Base-by-base conservation (phyloP, 2,329 filamentous ascomycete genomes). In the Apiospora kogelbergensis region DNA sequence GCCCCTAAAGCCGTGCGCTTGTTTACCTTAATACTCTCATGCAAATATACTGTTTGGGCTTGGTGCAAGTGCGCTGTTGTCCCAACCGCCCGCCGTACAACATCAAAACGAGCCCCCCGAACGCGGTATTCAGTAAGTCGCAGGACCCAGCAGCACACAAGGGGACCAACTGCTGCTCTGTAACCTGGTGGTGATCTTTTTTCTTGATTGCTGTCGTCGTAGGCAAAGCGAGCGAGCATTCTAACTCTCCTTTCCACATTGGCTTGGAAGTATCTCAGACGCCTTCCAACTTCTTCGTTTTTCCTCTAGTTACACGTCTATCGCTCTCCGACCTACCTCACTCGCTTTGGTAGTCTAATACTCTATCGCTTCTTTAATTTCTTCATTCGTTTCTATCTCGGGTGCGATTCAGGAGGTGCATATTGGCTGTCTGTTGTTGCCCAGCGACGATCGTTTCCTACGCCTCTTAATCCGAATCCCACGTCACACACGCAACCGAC, bases 271-370 rank as follows among this genome's bases (percentile, higher is more conserved):
- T 42, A 60, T 44, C 45, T 30, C 33, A 42, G 63, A 48, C 33
- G 65, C 68, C 64, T 72, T 71, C 46, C 63, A 71, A 71, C 63
- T 68, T 69, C 65, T 70, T 67, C 72, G 66, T 60, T 70, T 73
- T 68, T 75, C 71, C 53, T 60, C 71, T 73, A 70, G 71, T 70
- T 69, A 70, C 40, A 42, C 17, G 68, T 72, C 68, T 71, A 74
- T 72, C 65, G 65, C 44, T 53, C 44, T 48, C 22, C 65, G 15
- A 67, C 68, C 81, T 81, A 81, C 83, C 83, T 89, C 88, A 86
- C 83, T 90, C 88, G 87, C 84, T 89, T 81, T 84, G 84, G 84
- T 84, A 83, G 81, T 77, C 81, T 81, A 76, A 76, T 73, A 72
- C 57, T 71, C 75, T 77, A 75, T 78, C 74, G 72, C 76, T 77